Conservation (phyloP, 2,329 filamentous ascomycete species). For the Scedosporium boydii region DNA sequence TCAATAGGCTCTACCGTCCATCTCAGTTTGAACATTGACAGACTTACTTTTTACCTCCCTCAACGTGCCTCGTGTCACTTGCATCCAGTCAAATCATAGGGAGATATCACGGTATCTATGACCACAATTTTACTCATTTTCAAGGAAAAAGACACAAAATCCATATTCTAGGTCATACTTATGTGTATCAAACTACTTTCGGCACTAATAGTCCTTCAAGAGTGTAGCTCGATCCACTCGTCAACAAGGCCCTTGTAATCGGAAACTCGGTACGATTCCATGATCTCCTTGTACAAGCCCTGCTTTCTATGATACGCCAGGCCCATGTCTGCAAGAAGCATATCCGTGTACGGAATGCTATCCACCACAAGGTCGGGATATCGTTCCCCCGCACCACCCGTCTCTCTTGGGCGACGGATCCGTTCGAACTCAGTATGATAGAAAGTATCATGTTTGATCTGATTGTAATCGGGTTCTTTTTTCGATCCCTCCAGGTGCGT, state of each 20-base stretch:
- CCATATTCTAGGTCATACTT: too few relatives aligned
- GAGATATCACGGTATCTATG: too few relatives aligned
- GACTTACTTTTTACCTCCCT: too few relatives aligned
- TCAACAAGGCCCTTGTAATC: conserved; percentile 7
- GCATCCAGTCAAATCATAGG: too few relatives aligned
- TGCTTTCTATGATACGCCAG: conserved; percentile 5
- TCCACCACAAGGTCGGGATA: conserved; percentile 9
- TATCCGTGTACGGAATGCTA: conserved; percentile 8
- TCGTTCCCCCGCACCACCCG: conserved; percentile 7
- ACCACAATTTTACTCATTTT: too few relatives aligned
- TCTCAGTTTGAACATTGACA: too few relatives aligned
- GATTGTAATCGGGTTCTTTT: neutral
- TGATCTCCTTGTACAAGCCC: conserved; percentile 6
- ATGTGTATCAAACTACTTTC: too few relatives aligned
- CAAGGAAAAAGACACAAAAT: too few relatives aligned
- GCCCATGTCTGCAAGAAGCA: conserved; percentile 8
- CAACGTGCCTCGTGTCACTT: too few relatives aligned
- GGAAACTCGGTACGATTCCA: conserved; percentile 1
- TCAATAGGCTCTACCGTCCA: too few relatives aligned
- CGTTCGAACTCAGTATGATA: conserved; percentile 7
- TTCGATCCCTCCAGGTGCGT: neutral
- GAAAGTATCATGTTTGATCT: conserved; percentile 3
- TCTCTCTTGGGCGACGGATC: conserved; percentile 6
- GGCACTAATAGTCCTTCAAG: too few relatives aligned
- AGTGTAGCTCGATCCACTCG: conserved; percentile 1